These are phyloP conservation scores for Daldinia vernicosa DNA, from an alignment of 495 filamentous ascomycete species.

Conservation along the genomic window DNA sequence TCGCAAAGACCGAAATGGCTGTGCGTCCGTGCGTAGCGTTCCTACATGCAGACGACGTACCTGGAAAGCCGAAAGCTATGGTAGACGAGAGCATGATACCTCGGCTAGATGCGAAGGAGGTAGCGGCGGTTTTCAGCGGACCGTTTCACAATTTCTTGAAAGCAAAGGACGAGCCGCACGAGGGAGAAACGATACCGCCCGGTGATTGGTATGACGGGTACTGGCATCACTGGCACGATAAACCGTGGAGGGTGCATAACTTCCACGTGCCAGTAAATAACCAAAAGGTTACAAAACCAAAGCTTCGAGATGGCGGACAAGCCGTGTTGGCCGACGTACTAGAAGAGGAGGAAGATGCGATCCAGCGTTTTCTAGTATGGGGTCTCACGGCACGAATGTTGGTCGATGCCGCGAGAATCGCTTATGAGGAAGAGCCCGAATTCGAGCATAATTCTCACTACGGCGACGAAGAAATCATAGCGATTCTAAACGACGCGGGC, in stretches of 20 bases:
- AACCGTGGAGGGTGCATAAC: conserved; percentile 81
- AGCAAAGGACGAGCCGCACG: conserved; percentile 54
- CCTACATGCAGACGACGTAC: conserved; percentile 66
- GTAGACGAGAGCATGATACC: conserved; percentile 80
- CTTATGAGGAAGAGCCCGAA: conserved; percentile 81
- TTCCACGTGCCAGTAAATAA: conserved; percentile 81
- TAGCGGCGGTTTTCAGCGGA: conserved; percentile 89
- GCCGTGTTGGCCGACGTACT: conserved; percentile 44
- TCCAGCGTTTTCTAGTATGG: conserved; percentile 78
- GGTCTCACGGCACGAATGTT: conserved; percentile 92
- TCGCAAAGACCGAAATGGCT: conserved; percentile 81
- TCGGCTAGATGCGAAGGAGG: conserved; percentile 81
- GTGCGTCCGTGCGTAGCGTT: conserved; percentile 89
- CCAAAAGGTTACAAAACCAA: conserved; percentile 67
- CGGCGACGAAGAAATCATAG: conserved; percentile 83
- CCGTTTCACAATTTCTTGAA: conserved; percentile 78
- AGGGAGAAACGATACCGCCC: conserved; percentile 52
- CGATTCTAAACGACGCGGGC: conserved; percentile 66
- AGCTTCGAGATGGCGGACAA: conserved; percentile 44
- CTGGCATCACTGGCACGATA: conserved; percentile 72
- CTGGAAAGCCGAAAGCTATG: conserved; percentile 50
- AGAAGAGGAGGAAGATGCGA: conserved; percentile 49
- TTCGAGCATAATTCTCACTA: conserved; percentile 82
- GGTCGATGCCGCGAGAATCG: conserved; percentile 84
- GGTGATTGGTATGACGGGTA: conserved; percentile 74